Evolutionary conservation across 768 basidiomycete genomes (phyloP).

Genomic region (Hericium rajendrae): DNA sequence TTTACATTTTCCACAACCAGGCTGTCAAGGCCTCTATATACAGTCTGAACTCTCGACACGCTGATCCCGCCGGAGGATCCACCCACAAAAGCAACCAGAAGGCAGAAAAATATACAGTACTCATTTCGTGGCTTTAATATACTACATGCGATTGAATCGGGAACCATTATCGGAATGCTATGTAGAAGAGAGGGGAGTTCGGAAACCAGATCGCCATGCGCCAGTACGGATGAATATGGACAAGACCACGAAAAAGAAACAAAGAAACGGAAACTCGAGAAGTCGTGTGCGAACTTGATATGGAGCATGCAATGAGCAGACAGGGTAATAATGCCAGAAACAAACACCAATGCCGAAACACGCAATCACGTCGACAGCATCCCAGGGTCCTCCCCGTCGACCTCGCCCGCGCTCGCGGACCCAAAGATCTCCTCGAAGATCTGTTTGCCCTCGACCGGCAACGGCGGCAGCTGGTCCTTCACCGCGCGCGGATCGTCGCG

Average conservation of each 20-base stretch:
- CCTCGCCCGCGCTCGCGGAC: conserved; percentile 18
- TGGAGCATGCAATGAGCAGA: background rate
- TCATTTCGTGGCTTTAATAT: background rate
- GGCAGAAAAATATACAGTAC: background rate
- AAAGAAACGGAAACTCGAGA: background rate
- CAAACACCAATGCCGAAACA: background rate
- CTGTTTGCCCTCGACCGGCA: conserved; percentile 66
- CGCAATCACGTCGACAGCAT: conserved; percentile 60
- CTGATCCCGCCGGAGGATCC: background rate
- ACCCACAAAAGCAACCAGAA: background rate
- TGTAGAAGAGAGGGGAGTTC: background rate
- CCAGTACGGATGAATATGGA: no score
- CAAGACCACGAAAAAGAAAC: background rate
- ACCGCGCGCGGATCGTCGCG: conserved; percentile 41
- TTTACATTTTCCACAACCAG: background rate
- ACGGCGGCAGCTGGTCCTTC: conserved; percentile 46
- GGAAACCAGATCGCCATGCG: background rate
- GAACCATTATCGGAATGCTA: background rate
- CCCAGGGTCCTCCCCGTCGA: conserved; percentile 61
- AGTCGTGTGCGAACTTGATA: background rate
- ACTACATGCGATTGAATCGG: background rate
- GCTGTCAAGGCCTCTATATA: background rate
- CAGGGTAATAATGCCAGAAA: background rate
- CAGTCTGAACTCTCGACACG: background rate
- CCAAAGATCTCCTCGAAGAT: conserved; percentile 71